Percentiles rank a stretch among this genome's conserved stretches.
Evolutionary conservation across 2,329 filamentous ascomycete species (phyloP).

Genomic region (Coniochaeta prunicola): DNA sequence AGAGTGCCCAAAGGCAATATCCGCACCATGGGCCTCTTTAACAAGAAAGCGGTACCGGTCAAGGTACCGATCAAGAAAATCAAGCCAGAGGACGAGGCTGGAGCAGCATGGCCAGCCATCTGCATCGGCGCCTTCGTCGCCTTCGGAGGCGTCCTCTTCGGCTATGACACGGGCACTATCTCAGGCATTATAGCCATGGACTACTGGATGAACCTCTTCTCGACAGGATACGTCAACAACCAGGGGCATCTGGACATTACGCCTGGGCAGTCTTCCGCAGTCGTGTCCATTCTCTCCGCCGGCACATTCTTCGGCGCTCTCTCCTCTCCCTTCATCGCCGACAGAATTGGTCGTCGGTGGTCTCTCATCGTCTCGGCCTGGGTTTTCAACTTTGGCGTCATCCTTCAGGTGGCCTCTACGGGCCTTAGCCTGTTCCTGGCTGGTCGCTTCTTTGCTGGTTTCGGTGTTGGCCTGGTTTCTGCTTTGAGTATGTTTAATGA

Average conservation of each 20-base stretch:
- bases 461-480: constrained; percentile 67
- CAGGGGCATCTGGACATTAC: constrained; percentile 36
- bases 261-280: constrained; percentile 51
- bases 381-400: constrained; percentile 62
- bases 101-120: constrained; percentile 4
- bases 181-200: constrained; percentile 51
- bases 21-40: background rate
- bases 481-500: constrained; percentile 47
- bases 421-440: constrained; percentile 58
- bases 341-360: constrained; percentile 57
- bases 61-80: background rate
- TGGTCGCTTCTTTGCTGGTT: constrained; percentile 66
- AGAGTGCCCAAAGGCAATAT: background rate
- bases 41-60: background rate
- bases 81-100: constrained; percentile 4
- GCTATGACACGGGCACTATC: constrained; percentile 54
- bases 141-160: constrained; percentile 9
- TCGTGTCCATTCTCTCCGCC: constrained; percentile 69
- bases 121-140: constrained; percentile 13
- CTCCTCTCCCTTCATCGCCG: constrained; percentile 51
- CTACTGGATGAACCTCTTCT: constrained; percentile 45
- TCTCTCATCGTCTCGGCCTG: constrained; percentile 54
- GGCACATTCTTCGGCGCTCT: constrained; percentile 73
- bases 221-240: constrained; percentile 40
- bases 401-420: constrained; percentile 56